These are phyloP conservation scores for Malassezia sp. DNA, from an alignment of 1,284 basidiomycete genomes.

Conservation along the genomic window DNA sequence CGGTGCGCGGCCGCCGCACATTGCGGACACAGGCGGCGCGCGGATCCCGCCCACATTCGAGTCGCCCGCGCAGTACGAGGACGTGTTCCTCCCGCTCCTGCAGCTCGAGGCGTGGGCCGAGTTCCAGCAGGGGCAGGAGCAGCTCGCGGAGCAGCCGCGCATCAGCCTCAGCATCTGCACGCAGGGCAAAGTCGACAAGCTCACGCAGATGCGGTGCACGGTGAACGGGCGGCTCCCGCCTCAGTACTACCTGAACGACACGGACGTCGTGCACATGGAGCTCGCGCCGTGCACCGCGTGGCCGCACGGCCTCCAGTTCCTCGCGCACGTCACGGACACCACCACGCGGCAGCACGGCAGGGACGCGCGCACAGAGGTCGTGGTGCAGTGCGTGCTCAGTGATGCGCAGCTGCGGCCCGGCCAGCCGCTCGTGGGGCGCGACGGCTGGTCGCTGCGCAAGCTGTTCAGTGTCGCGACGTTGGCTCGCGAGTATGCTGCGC, in stretches of 20 bases:
- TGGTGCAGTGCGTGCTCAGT: slow-evolving; percentile 3
- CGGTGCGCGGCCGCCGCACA: slow-evolving; percentile 49
- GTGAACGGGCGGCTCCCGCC: not conserved
- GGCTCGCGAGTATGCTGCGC: slow-evolving; percentile 79
- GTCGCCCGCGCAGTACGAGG: slow-evolving; percentile 60
- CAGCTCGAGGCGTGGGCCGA: slow-evolving; percentile 87
- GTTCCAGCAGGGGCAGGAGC: slow-evolving; percentile 61
- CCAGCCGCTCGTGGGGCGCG: not conserved
- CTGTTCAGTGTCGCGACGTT: slow-evolving; percentile 81
- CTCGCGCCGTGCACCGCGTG: too few relatives aligned
- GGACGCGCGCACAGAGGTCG: not conserved
- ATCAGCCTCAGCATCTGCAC: not conserved
- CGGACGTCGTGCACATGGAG: slow-evolving; percentile 10
- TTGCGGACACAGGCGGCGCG: not conserved
- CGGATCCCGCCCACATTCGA: slow-evolving; percentile 56
- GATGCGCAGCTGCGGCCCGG: slow-evolving; percentile 11
- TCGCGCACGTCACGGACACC: not conserved
- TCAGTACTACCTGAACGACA: slow-evolving; percentile 1
- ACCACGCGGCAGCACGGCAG: not conserved
- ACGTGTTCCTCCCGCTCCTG: slow-evolving; percentile 73
- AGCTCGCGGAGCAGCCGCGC: slow-evolving; percentile 42
- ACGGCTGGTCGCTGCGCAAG: slow-evolving; percentile 66
- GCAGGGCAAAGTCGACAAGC: slow-evolving; percentile 43
- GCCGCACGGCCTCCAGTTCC: too few relatives aligned
- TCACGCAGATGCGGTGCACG: slow-evolving; percentile 55